A percentile compares a stretch with the other conserved stretches of the same genome.
Evolutionary conservation across 2,329 filamentous ascomycete species (phyloP).

Genomic region (Arthrobotrys iridis): DNA sequence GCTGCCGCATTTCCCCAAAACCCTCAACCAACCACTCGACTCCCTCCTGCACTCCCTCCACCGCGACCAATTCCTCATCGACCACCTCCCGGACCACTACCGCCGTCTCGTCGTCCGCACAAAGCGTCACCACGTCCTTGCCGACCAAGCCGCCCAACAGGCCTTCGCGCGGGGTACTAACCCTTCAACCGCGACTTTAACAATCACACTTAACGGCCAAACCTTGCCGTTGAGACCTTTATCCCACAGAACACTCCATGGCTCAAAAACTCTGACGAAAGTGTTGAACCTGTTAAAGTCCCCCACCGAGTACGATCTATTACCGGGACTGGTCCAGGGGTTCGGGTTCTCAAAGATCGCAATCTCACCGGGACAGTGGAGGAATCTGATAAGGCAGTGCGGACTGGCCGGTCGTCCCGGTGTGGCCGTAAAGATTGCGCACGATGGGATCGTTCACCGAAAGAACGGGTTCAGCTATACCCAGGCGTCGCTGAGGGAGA

Average conservation of each 20-base stretch:
- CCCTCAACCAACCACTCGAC: constrained; percentile 68
- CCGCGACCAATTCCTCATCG: constrained; percentile 71
- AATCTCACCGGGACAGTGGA: constrained; percentile 31
- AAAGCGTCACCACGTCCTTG: constrained; percentile 61
- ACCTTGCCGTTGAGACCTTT: constrained; percentile 27
- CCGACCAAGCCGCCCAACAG: constrained; percentile 52
- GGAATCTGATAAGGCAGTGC: constrained; percentile 31
- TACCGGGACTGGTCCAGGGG: constrained; percentile 24
- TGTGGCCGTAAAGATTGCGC: constrained; percentile 32
- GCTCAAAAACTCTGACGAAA: constrained; percentile 64
- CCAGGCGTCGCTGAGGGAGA: constrained; percentile 21
- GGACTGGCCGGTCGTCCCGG: constrained; percentile 27
- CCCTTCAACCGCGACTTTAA: constrained; percentile 33
- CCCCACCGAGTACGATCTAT: constrained; percentile 40
- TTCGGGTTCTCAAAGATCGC: constrained; percentile 34
- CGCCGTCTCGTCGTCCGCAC: constrained; percentile 67
- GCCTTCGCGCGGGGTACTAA: constrained; percentile 47
- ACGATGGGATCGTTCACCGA: constrained; percentile 39
- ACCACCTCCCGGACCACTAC: constrained; percentile 68
- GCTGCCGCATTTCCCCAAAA: constrained; percentile 64
- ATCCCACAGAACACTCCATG: constrained; percentile 4
- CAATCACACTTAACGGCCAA: constrained; percentile 43
- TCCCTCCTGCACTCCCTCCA: constrained; percentile 67
- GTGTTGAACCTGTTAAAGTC: constrained; percentile 67
- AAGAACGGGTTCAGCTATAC: constrained; percentile 42